These are phyloP conservation scores for Pseudopyrenochaeta lycopersici DNA, from an alignment of 2,329 filamentous ascomycete species.

Conservation along the genomic window DNA sequence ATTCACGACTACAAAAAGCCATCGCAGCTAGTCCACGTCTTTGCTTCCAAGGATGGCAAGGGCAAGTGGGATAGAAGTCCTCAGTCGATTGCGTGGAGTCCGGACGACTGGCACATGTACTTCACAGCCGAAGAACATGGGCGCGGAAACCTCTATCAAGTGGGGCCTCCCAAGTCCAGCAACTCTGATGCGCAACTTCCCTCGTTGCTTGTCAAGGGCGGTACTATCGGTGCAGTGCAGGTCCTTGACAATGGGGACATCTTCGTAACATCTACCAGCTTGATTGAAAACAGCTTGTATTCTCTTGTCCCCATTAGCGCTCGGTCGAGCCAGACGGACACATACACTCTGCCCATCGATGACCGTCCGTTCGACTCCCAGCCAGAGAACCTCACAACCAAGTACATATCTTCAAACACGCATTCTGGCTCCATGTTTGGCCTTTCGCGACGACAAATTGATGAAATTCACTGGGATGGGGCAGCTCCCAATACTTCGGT, in stretches of 20 bases:
- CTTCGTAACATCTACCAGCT: conserved; percentile 72
- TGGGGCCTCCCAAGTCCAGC: conserved; percentile 18
- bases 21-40: conserved; percentile 66
- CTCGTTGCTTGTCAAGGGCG: conserved; percentile 43
- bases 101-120: conserved; percentile 68
- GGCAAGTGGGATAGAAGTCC: conserved; percentile 68
- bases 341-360: conserved; percentile 30
- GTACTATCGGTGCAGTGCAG: conserved; percentile 55
- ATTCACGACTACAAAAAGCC: conserved; percentile 68
- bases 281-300: conserved; percentile 78
- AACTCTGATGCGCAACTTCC: conserved; percentile 26
- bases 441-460: conserved; percentile 69
- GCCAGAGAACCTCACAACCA: conserved; percentile 36
- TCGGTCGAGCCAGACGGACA: conserved; percentile 15
- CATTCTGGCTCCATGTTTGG: conserved; percentile 73
- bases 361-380: conserved; percentile 29
- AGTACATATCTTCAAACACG: conserved; percentile 68
- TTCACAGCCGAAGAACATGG: conserved; percentile 78
- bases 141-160: conserved; percentile 66
- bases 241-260: conserved; percentile 62
- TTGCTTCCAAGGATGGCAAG: conserved; percentile 67
- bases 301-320: conserved; percentile 59
- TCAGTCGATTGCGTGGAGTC: conserved; percentile 59
- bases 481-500: conserved; percentile 67
- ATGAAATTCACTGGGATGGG: conserved; percentile 75